Conservation (phyloP, 2,329 filamentous ascomycete genomes). For the Dothideomycetidae sp. region DNA sequence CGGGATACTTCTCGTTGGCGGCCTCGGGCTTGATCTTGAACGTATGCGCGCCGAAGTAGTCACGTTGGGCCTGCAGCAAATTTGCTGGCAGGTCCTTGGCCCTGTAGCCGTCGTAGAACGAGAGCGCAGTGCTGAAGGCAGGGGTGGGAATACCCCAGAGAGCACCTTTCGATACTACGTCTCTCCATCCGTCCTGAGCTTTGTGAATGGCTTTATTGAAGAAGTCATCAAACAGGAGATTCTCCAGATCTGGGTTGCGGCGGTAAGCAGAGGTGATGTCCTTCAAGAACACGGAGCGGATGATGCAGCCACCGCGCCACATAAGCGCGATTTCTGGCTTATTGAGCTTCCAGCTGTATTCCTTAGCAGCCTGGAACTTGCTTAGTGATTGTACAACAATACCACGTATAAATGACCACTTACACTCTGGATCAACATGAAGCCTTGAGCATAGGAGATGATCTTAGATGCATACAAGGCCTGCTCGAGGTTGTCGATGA, state of each 20-base stretch:
- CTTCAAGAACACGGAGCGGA: conserved; percentile 99
- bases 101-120: conserved; percentile 98
- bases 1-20: conserved; percentile 52
- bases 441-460: conserved; percentile 98
- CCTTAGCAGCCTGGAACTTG: conserved; percentile 66
- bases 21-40: conserved; percentile 40
- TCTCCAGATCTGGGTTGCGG: conserved; percentile 85
- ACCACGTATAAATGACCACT: conserved; percentile 22
- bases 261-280: conserved; percentile 98
- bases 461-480: conserved; percentile 99
- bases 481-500: conserved; percentile 96
- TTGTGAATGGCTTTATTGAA: conserved; percentile 99
- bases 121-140: conserved; percentile 90
- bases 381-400: conserved; percentile 11
- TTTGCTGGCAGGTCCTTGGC: conserved; percentile 96
- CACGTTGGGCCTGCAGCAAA: conserved; percentile 94
- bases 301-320: conserved; percentile 99
- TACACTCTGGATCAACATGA: conserved; percentile 99
- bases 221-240: conserved; percentile 97
- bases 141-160: conserved; percentile 92
- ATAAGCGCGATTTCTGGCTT: conserved; percentile 99
- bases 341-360: conserved; percentile 98
- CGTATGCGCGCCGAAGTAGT: conserved; percentile 75
- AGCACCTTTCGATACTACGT: conserved; percentile 80
- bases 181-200: conserved; percentile 79